phyloP scores from a whole-genome alignment of 805 yeast genomes.

The Clavispora asparagi region DNA sequence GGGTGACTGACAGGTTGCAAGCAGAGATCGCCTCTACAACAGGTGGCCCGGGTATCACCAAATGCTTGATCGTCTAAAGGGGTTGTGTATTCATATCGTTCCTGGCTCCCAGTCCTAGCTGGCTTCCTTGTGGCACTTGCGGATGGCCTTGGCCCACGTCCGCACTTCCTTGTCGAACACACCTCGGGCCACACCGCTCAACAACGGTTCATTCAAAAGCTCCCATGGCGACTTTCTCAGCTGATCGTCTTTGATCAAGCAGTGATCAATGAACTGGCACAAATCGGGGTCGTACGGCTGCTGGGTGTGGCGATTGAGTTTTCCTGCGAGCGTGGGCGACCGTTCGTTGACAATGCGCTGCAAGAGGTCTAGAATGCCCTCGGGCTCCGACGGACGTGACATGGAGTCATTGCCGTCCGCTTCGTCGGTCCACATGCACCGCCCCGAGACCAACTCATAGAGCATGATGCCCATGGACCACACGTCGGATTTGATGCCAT shows the following conservation, averaged over 20 bases:
- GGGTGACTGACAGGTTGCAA: no score
- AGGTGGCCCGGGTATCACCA: no score
- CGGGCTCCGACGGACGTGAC: slow-evolving; percentile 45
- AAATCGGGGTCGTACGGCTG: slow-evolving; percentile 41
- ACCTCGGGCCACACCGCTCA: slow-evolving; percentile 27
- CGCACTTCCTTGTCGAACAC: slow-evolving; percentile 32
- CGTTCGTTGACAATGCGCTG: slow-evolving; percentile 93
- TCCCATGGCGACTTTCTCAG: slow-evolving; percentile 72
- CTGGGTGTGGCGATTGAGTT: slow-evolving; percentile 25
- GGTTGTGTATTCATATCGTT: not conserved
- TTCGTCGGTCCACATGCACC: slow-evolving; percentile 63
- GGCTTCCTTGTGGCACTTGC: slow-evolving; percentile 28
- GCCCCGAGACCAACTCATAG: slow-evolving; percentile 82
- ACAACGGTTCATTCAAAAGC: slow-evolving; percentile 40
- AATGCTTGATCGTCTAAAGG: no score
- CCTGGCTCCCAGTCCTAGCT: slow-evolving; percentile 4
- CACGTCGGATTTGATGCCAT: slow-evolving; percentile 92
- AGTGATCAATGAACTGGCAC: slow-evolving; percentile 65
- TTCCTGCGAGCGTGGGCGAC: slow-evolving; percentile 60
- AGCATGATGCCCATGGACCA: slow-evolving; percentile 95
- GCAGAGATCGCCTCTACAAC: no score
- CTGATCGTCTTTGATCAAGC: slow-evolving; percentile 64
- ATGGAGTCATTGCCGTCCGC: slow-evolving; percentile 5
- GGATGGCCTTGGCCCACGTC: slow-evolving; percentile 36
- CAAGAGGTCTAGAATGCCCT: slow-evolving; percentile 82